These are phyloP conservation scores for Bipolaris oryzae DNA, from an alignment of 2,329 filamentous ascomycete species.

Conservation along the genomic window DNA sequence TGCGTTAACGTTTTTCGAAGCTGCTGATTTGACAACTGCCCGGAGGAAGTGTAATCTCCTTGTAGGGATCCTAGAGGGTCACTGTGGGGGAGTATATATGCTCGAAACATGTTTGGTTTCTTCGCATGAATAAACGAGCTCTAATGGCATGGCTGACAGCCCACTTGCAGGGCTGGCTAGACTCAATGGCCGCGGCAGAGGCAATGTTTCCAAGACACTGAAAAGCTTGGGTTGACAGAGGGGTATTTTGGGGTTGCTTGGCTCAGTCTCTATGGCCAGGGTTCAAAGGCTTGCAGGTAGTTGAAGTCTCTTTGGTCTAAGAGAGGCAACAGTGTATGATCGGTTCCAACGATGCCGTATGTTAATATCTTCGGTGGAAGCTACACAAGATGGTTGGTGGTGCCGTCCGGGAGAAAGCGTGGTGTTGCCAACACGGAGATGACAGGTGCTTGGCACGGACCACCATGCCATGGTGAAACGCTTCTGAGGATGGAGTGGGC, in stretches of 20 bases:
- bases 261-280: background rate
- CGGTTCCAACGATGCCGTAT: background rate
- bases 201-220: background rate
- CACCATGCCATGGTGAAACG: conserved; percentile 28
- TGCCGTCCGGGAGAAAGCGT: background rate
- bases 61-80: conserved; percentile 16
- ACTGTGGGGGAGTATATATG: background rate
- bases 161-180: background rate
- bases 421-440: conserved; percentile 19
- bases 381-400: background rate
- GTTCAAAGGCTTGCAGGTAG: background rate
- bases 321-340: background rate
- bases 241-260: background rate
- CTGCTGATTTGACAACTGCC: background rate
- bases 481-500: conserved; percentile 13
- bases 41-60: conserved; percentile 1
- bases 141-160: background rate
- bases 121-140: conserved; percentile 11
- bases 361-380: background rate
- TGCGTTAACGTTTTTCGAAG: conserved; percentile 13
- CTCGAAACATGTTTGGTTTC: conserved; percentile 42
- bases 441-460: conserved; percentile 34
- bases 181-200: background rate
- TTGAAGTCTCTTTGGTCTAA: too few species aligned
- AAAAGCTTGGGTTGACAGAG: background rate